phyloP scores from a whole-genome alignment of 116 monocot genomes.

The Phalaenopsis hybrid region DNA sequence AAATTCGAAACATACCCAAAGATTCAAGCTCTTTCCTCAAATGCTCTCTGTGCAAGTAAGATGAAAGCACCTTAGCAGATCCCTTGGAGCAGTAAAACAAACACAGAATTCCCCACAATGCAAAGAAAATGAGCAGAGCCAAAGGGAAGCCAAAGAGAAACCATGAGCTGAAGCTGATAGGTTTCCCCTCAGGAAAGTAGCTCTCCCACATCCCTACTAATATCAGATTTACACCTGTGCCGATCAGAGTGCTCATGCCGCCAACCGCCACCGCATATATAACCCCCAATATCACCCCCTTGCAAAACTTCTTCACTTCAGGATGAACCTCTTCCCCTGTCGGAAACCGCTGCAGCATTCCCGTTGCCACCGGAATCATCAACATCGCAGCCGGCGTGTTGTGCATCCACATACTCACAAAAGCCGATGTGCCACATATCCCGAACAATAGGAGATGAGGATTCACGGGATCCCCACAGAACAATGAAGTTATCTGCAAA shows the following conservation, averaged over 20 bases:
- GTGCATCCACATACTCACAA: slow-evolving; percentile 98
- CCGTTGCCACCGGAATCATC: slow-evolving; percentile 96
- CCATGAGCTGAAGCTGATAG: slow-evolving; percentile 84
- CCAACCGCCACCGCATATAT: slow-evolving; percentile 71
- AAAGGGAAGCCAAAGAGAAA: slow-evolving; percentile 77
- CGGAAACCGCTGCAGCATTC: slow-evolving; percentile 72
- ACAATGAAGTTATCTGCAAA: slow-evolving; percentile 54
- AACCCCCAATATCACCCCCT: slow-evolving; percentile 85
- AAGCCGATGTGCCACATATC: slow-evolving; percentile 62
- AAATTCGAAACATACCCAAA: slow-evolving; percentile 33
- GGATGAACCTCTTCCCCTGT: slow-evolving; percentile 13
- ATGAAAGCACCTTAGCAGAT: slow-evolving; percentile 41
- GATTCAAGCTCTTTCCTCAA: slow-evolving; percentile 65
- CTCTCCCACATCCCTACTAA: slow-evolving; percentile 74
- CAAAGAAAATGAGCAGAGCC: slow-evolving; percentile 61
- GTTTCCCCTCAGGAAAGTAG: slow-evolving; percentile 57
- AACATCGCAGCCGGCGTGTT: slow-evolving; percentile 76
- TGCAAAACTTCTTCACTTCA: slow-evolving; percentile 46
- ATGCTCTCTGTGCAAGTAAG: slow-evolving; percentile 55
- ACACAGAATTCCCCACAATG: slow-evolving; percentile 66
- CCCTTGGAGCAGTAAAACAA: slow-evolving; percentile 52
- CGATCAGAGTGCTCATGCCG: slow-evolving; percentile 77
- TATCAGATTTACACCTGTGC: slow-evolving; percentile 83
- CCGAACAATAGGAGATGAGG: slow-evolving; percentile 66
- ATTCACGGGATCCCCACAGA: slow-evolving; percentile 66